Percentiles rank a stretch among this genome's conserved stretches.
phyloP scores from a whole-genome alignment of 257 asterid genomes.

The Striga asiatica region DNA sequence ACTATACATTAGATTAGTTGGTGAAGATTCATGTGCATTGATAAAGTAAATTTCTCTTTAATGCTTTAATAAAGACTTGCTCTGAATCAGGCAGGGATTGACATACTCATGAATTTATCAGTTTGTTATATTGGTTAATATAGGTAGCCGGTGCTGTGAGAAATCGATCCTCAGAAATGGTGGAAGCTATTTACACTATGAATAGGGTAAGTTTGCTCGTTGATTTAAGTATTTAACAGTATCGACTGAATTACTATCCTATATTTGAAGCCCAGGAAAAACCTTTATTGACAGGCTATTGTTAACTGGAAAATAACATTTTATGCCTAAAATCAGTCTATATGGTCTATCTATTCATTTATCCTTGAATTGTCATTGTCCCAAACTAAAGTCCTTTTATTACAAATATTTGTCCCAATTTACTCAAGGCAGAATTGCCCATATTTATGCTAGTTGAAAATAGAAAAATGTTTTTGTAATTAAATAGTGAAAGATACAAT shows the following conservation, averaged over 20 bases:
- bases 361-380: too few species aligned
- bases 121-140: conserved; percentile 10
- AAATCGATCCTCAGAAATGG: conserved; percentile 68
- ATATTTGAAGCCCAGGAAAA: neutral
- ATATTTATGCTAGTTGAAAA: too few species aligned
- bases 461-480: too few species aligned
- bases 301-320: conserved; percentile 1
- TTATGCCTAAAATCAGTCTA: too few species aligned
- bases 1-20: neutral
- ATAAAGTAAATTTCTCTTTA: neutral
- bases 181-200: conserved; percentile 68
- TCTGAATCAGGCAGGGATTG: neutral
- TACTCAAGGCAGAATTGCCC: too few species aligned
- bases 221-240: conserved; percentile 5
- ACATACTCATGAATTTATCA: neutral
- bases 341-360: conserved; percentile 5
- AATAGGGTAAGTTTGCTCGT: conserved; percentile 31
- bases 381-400: too few species aligned
- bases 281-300: neutral
- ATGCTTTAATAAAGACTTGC: too few species aligned
- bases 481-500: too few species aligned
- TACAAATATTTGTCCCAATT: too few species aligned
- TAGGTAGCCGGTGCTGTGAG: conserved; percentile 71
- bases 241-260: too few species aligned
- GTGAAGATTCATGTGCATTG: conserved; percentile 1